Base-by-base conservation (phyloP, 208 protist genomes). In the Balamuthia mandrillaris region DNA sequence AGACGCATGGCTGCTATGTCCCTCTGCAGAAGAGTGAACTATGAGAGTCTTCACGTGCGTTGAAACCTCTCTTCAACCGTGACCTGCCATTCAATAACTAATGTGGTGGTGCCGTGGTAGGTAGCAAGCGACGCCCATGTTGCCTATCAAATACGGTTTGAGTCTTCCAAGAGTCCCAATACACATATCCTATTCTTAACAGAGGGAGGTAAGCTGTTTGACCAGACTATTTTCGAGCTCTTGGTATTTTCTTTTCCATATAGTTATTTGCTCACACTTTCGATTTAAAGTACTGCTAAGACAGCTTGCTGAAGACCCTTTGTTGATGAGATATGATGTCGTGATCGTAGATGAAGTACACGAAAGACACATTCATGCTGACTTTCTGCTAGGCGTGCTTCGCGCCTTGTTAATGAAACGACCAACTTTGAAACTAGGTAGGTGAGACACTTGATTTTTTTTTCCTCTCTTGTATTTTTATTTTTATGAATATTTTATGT, bases 301-400 rank as follows among this genome's bases (percentile, higher is more conserved):
- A 3, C 87, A 89, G 27, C 47, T 92, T 29, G 75, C 49, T 2
- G 54, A 56, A 21, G 89, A 92, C 39, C 47, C 88, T 42, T 16
- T 89, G 1, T 88, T 91, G 7, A 33, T 31, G 27, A 6, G 21
- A 16, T 90, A 88, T 31, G 65, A 90, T 35, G 81, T 90, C 0
- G 12, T 91, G n/a, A 90, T 91, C 52, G 54, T 91, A 33, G 89
- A 91, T 45, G 89, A 91, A 52, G 77, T 91, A 5, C 87, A 90
- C 45, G 87, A 90, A 49, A 47, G 87, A 21, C 83, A 90, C 54
- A 42, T 90, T 16, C 41, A 72, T 10, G 84, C 68, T 21, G 87
- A 89, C 45, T 89, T 89, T 35, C 44, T 89, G 31, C 56, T 89
- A 24, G 84, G 66, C 21, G 4, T 89, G 6, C 81, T 89, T 7